Evolutionary conservation across 2,329 filamentous ascomycete genomes (phyloP), one percentile per base, ranked within the genome.

Genomic region (Pseudopyrenochaeta lycopersici): DNA sequence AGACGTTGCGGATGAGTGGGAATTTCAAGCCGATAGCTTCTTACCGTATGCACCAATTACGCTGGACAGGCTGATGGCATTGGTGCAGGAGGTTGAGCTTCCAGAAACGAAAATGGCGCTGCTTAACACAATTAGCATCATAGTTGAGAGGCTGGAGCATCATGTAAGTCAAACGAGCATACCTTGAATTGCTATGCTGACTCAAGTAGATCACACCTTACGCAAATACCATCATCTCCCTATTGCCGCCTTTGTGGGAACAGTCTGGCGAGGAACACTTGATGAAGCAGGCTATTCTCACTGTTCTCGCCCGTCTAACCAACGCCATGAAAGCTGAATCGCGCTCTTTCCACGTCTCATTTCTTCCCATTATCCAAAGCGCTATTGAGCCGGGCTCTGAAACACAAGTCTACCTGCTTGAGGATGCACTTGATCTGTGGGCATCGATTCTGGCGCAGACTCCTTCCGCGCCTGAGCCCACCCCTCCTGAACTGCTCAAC

Each of bases 341-440:
- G 4, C 84, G 88, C 56, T 84, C 88, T 15, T 97, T 96, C 64
- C 92, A 97, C 60, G 76, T 83, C 14, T 82, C 93, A 46, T 90
- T 97, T 63, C 78, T 97, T 15, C 93, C 94, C 0, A 84, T 98
- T 45, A 89, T 99, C 36, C 83, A 87, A 40, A 89, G 90, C 66
- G 92, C 92, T 1, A 87, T 95, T 31, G 85, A 93, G 52, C 88
- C 89, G 2, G 86, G 85, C 10, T 95, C 91, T 1, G 72, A 75
- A 17, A 76, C 72, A 3, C 72, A 75, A 35, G 78, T 93, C 2
- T 95, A 96, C 67, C 85, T 99, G 10, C 86, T 97, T 11, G 95
- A 98, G 57, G 95, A 99, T 72, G 91, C 92, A 0, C 81, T 98
- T 12, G 93, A 97, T 50, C 84, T 99, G 2, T 98, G 94, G 94